Conservation (phyloP, 73 alveolate genomes). For the Paramecium bursaria region DNA sequence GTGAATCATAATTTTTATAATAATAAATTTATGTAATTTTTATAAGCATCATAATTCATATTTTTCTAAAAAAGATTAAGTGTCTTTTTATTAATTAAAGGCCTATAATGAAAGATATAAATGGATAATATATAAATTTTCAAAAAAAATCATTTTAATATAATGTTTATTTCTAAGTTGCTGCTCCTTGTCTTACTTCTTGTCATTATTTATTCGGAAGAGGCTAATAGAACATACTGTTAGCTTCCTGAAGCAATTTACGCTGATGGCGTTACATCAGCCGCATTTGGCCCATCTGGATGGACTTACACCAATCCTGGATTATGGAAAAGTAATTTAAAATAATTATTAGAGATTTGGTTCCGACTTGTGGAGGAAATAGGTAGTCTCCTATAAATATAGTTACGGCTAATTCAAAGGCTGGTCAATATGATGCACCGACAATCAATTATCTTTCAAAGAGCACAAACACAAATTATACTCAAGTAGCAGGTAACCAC, state of each 20-base stretch:
- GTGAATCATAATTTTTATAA: slow-evolving; percentile 29
- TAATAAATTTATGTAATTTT: no score
- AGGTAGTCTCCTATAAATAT: slow-evolving; percentile 23
- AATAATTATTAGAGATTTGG: slow-evolving; percentile 5
- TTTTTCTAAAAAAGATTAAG: no score
- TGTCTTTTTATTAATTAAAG: no score
- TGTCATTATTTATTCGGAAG: no score
- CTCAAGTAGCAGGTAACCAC: neutral
- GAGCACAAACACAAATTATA: slow-evolving; percentile 9
- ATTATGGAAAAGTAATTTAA: neutral
- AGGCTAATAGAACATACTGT: slow-evolving; percentile 1
- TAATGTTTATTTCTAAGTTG: no score
- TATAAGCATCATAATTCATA: no score
- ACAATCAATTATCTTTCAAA: slow-evolving; percentile 38
- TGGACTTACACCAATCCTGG: slow-evolving; percentile 53
- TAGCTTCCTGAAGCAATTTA: slow-evolving; percentile 52
- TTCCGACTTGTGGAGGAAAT: slow-evolving; percentile 49
- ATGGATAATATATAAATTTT: no score
- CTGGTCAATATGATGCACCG: neutral
- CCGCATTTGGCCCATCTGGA: slow-evolving; percentile 13
- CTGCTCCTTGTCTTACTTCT: no score
- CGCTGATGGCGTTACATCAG: slow-evolving; percentile 42
- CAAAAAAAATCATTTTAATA: no score
- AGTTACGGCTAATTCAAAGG: neutral
- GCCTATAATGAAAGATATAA: no score